These are phyloP conservation scores for Vigna angularis DNA, from an alignment of 306 rosid genomes.

Conservation along the genomic window DNA sequence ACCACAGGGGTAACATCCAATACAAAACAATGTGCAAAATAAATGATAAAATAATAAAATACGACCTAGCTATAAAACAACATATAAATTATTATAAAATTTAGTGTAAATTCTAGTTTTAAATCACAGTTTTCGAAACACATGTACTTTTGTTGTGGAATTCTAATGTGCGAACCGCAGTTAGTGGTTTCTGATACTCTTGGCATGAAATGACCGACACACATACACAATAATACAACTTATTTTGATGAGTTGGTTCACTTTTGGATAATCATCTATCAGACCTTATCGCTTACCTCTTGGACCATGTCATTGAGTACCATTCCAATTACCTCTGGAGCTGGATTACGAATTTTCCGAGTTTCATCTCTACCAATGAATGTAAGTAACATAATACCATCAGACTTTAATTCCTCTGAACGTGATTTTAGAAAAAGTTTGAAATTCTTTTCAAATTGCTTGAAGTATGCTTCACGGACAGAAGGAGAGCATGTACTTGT, in stretches of 20 bases:
- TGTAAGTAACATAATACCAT: slow-evolving; percentile 57
- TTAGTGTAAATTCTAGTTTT: neutral
- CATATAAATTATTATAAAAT: neutral
- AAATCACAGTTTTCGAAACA: neutral
- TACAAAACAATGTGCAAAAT: neutral
- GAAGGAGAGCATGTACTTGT: slow-evolving; percentile 44
- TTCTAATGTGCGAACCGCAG: too few species aligned
- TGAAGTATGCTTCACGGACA: slow-evolving; percentile 35
- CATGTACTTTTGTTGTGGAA: too few species aligned
- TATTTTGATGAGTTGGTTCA: too few species aligned
- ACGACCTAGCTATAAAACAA: neutral
- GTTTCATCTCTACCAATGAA: slow-evolving; percentile 36
- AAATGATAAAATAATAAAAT: neutral
- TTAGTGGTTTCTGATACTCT: too few species aligned
- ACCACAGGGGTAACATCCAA: neutral
- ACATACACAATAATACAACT: too few species aligned
- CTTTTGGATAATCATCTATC: too few species aligned
- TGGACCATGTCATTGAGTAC: slow-evolving; percentile 55
- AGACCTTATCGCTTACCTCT: slow-evolving; percentile 44
- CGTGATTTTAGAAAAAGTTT: slow-evolving; percentile 51
- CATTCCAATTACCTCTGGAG: slow-evolving; percentile 40
- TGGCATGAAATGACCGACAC: too few species aligned
- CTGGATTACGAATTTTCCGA: neutral
- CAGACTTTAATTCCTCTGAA: slow-evolving; percentile 43
- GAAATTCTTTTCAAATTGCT: slow-evolving; percentile 55